These are phyloP conservation scores for Talaromyces trachyspermus DNA, from an alignment of 495 filamentous ascomycete genomes.

Conservation along the genomic window DNA sequence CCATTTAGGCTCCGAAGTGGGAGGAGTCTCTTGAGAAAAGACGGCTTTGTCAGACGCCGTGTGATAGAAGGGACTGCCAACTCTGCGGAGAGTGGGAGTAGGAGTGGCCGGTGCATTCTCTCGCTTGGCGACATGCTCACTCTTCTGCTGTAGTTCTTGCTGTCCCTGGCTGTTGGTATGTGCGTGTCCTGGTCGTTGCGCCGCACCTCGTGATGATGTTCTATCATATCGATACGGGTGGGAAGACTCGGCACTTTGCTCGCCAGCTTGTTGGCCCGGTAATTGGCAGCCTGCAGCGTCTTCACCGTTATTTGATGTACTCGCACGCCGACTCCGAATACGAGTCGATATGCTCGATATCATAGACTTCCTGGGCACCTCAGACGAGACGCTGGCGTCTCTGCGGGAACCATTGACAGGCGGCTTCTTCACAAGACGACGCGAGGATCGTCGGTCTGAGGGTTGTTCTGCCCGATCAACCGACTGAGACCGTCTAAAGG, in stretches of 20 bases:
- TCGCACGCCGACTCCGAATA: conserved; percentile 1
- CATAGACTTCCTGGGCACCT: background rate
- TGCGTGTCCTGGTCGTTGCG: background rate
- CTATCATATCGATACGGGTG: background rate
- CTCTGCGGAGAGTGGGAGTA: conserved; percentile 4
- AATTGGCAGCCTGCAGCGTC: background rate
- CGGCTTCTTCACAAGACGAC: conserved; percentile 4
- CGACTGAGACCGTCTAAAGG: conserved; percentile 5
- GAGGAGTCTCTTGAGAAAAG: background rate
- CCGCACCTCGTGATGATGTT: background rate
- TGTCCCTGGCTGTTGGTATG: too few species aligned
- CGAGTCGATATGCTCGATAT: conserved; percentile 3
- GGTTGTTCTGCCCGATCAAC: background rate
- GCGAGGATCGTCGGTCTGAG: background rate
- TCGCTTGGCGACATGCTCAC: background rate
- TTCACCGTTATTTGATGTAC: background rate
- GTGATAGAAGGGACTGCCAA: background rate
- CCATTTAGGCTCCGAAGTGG: background rate
- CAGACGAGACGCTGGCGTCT: background rate
- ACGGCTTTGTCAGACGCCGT: background rate
- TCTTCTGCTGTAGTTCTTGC: background rate
- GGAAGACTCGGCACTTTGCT: background rate
- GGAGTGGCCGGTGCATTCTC: background rate
- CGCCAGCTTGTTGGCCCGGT: too few species aligned
- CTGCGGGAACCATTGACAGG: background rate